Evolutionary conservation across 116 monocot genomes (phyloP).

Genomic region (Thalassia testudinum): DNA sequence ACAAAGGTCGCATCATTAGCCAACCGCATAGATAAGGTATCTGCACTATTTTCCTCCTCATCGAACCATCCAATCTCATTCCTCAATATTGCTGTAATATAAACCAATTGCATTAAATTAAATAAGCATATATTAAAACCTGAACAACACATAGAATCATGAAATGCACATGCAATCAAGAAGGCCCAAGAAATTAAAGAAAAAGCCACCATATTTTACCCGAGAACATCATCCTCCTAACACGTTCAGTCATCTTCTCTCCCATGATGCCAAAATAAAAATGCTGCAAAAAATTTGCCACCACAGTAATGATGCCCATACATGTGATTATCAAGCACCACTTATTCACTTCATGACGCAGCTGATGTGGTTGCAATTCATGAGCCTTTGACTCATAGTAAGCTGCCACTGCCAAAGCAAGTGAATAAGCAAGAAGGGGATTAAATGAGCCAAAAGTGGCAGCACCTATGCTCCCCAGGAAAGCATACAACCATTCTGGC

Average conservation of each 20-base stretch:
- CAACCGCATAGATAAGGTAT: conserved; percentile 86
- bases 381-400: conserved; percentile 47
- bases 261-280: conserved; percentile 99
- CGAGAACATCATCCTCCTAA: conserved; percentile 99
- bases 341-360: conserved; percentile 68
- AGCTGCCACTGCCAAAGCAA: conserved; percentile 72
- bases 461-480: conserved; percentile 86
- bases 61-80: conserved; percentile 99
- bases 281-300: conserved; percentile 98
- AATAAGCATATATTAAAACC: neutral
- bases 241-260: conserved; percentile 97
- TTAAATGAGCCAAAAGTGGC: conserved; percentile 99
- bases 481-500: conserved; percentile 96
- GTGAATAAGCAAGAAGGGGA: conserved; percentile 85
- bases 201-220: conserved; percentile 20
- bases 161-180: no score
- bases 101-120: conserved; percentile 1
- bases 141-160: neutral
- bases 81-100: conserved; percentile 59
- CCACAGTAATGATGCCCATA: conserved; percentile 86
- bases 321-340: conserved; percentile 93
- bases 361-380: conserved; percentile 5
- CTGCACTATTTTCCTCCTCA: conserved; percentile 92
- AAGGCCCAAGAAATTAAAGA: neutral
- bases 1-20: conserved; percentile 99